A percentile compares a stretch with the other conserved stretches of the same genome.
These are phyloP conservation scores for Coemansia sp. DNA, from an alignment of 192 early-diverging fungal genomes.

Conservation along the genomic window DNA sequence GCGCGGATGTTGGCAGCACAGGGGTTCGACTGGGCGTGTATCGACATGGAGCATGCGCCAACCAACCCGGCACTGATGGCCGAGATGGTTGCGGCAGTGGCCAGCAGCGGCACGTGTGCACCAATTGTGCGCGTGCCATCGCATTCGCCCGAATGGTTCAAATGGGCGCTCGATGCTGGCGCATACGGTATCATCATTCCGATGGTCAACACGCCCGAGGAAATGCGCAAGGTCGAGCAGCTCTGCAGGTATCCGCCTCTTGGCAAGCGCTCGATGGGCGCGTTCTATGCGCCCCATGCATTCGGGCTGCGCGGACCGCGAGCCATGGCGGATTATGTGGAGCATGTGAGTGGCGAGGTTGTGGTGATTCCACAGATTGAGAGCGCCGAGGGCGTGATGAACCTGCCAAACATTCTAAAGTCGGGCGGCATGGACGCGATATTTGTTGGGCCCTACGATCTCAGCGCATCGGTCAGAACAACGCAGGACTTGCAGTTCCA, in stretches of 20 bases:
- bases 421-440: slow-evolving; percentile 42
- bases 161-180: slow-evolving; percentile 54
- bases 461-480: slow-evolving; percentile 31
- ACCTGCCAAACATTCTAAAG: slow-evolving; percentile 40
- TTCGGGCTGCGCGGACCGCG: slow-evolving; percentile 41
- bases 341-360: slow-evolving; percentile 32
- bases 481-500: slow-evolving; percentile 30
- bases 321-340: slow-evolving; percentile 42
- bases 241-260: slow-evolving; percentile 45
- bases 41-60: slow-evolving; percentile 56
- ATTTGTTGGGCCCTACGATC: slow-evolving; percentile 44
- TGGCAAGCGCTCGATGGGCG: slow-evolving; percentile 44
- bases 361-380: slow-evolving; percentile 56
- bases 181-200: slow-evolving; percentile 52
- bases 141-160: slow-evolving; percentile 51
- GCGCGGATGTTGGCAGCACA: slow-evolving; percentile 48
- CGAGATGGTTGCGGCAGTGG: slow-evolving; percentile 54
- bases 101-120: slow-evolving; percentile 49
- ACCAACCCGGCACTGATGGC: slow-evolving; percentile 51
- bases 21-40: slow-evolving; percentile 56
- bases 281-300: slow-evolving; percentile 34
- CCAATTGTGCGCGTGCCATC: slow-evolving; percentile 55
- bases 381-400: slow-evolving; percentile 40
- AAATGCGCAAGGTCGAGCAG: slow-evolving; percentile 31
- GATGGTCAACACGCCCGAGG: slow-evolving; percentile 47